Base-by-base conservation (phyloP, 1,284 basidiomycete species). In the Polyporus tsugae region DNA sequence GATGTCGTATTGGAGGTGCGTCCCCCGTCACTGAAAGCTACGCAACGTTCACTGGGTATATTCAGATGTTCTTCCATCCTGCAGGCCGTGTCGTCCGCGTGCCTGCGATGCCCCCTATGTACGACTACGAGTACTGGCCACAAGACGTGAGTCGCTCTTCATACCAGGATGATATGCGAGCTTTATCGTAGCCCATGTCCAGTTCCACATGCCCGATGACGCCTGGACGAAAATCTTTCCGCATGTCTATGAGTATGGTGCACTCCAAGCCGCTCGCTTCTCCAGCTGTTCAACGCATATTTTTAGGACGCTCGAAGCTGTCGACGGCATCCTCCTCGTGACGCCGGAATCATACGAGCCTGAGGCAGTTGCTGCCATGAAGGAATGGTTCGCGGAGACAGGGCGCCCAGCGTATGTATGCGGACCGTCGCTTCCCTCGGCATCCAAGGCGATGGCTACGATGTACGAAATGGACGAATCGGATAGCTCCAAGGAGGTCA, bases 101-200 rank as follows among this genome's bases (percentile, higher is more conserved):
- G 19, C 74, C 75, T 0, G 75, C 70, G 2, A 49, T 77, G 36
- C 71, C 75, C 29, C 69, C 72, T 0, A 73, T 76, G 67, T 73
- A 75, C 44, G 74, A 76, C 59, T 64, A 75, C 33, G 76, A 77
- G 60, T 55, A 64, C 15, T 59, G 63, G 29, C 74, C 76, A 4
- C 75, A 78, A 49, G 69, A 70, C 2, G 74, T 75, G 53, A 42
- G 73, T 63, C 0, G 35, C 5, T 13, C n/a, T 49, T 13, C 29
- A 17, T 10, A 17, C 19, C 3, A 2, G 4, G 5, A 22, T 15
- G 29, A n/a, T 33, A 9, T 10, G 36, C 69, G 67, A 67, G 68
- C 69, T 29, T 29, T 29, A 29, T 29, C 29, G 29, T 52, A 4
- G 53, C 49, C 13, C 46, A 10, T 22, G 7, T 13, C 46, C 22